A percentile compares a stretch with the other conserved stretches of the same genome.
These are phyloP conservation scores for Penicillium crustosum DNA, from an alignment of 2,329 filamentous ascomycete species.

Conservation along the genomic window DNA sequence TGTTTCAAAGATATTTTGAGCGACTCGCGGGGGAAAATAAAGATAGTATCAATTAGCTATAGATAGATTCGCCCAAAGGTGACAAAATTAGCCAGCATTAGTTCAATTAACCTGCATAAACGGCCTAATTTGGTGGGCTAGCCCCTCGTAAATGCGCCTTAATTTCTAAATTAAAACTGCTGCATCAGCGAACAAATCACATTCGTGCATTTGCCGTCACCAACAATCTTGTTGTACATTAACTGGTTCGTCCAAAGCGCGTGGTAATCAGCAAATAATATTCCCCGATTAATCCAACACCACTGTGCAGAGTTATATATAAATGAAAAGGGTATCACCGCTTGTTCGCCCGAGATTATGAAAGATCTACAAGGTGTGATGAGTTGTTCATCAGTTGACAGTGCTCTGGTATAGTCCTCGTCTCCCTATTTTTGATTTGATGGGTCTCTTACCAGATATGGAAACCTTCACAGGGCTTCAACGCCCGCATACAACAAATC, in stretches of 20 bases:
- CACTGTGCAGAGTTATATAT: background rate
- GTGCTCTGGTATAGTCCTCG: background rate
- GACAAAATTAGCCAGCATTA: conserved; percentile 22
- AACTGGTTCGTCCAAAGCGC: conserved; percentile 18
- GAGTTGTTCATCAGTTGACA: background rate
- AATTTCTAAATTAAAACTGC: conserved; percentile 6
- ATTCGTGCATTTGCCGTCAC: background rate
- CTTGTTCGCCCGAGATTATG: background rate
- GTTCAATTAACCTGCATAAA: conserved; percentile 8
- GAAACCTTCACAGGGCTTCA: background rate
- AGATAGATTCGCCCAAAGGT: conserved; percentile 21
- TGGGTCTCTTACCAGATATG: background rate
- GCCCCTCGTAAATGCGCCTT: conserved; percentile 7
- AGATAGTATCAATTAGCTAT: conserved; percentile 27
- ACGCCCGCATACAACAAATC: conserved; percentile 1
- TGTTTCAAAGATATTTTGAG: conserved; percentile 25
- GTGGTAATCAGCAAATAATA: conserved; percentile 4
- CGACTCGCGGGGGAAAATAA: conserved; percentile 8
- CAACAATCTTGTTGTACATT: conserved; percentile 13
- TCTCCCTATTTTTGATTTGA: background rate
- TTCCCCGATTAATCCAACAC: background rate
- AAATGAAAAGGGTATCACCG: conserved; percentile 1
- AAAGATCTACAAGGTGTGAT: background rate
- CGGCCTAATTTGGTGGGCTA: background rate
- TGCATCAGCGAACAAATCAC: conserved; percentile 7